Base-by-base conservation (phyloP, 2,329 filamentous ascomycete genomes). In the Aspergillus persii region DNA sequence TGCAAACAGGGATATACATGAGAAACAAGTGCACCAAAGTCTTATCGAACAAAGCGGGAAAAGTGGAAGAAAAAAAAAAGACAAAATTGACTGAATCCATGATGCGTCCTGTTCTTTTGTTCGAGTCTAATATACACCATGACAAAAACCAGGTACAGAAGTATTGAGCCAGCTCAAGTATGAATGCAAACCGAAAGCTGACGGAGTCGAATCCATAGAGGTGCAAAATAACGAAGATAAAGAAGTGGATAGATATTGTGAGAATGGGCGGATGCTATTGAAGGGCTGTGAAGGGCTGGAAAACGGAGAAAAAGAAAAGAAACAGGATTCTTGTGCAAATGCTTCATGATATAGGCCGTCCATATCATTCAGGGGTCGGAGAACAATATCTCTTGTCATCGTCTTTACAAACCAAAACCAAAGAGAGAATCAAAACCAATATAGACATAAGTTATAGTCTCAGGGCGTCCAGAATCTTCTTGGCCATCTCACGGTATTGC, bases 401-500 rank as follows among this genome's bases (percentile, higher is more conserved):
- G 29, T 39, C 11, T 31, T 39, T 31, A 30, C 36, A 6, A 3
- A 46, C 44, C 9, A 46, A 41, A n/a, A 41, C 36, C 12, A 41
- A 41, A 41, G n/a, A 41, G 12, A 18, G 2, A 41, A 41, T 3
- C 11, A 47, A 47, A 47, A 9, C 44, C 23, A 47, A 53, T 12
- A n/a, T 31, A n/a, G 36, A 18, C 11, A 41, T 15, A 15, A n/a
- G 1, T 80, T 79, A 96, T 63, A 98, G 83, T 71, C 88, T 87
- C 66, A 99, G 79, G 74, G 95, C 92, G 71, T 89, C 87, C 67
- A 99, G 81, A 69, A 99, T 97, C 69, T 92, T 92, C 76, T 96
- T 93, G 39, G 95, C 95, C 92, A 98, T 96, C 71, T 91, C 94
- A 81, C 97, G 96, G 79, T 96, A 99, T 76, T 97, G 93, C 93